Conservation (phyloP, 495 filamentous ascomycete genomes). For the Talaromyces trachyspermus region DNA sequence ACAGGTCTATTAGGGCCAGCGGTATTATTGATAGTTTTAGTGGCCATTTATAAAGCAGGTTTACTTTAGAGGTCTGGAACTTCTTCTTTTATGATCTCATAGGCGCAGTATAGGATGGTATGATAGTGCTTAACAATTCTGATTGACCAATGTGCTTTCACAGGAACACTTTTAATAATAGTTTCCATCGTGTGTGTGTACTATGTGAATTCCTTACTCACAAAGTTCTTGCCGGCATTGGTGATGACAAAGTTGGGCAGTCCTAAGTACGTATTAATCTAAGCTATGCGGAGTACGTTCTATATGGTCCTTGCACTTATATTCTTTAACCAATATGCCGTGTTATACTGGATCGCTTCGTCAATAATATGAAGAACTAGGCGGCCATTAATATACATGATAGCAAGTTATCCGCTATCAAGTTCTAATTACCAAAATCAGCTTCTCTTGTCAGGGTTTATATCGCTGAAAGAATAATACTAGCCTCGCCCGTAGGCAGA, state of each 20-base stretch:
- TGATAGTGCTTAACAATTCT: conserved; percentile 17
- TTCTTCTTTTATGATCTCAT: conserved; percentile 15
- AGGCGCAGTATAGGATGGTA: conserved; percentile 9
- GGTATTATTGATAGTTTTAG: conserved; percentile 12
- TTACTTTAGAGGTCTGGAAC: conserved; percentile 2
- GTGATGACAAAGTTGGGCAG: conserved; percentile 13
- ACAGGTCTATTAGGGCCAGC: conserved; percentile 13
- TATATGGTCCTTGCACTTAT: conserved; percentile 11
- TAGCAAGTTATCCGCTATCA: no score
- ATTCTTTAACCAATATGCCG: not conserved
- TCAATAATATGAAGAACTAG: not conserved
- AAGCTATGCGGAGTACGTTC: conserved; percentile 14
- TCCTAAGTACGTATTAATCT: conserved; percentile 21
- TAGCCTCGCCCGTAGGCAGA: no score
- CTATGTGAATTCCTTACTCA: conserved; percentile 15
- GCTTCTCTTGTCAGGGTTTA: no score
- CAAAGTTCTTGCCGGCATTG: conserved; percentile 20
- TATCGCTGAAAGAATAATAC: no score
- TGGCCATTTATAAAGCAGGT: conserved; percentile 15
- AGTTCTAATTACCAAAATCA: no score
- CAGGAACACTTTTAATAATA: conserved; percentile 9
- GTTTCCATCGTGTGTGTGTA: conserved; percentile 4
- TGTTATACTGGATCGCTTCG: conserved; percentile 4
- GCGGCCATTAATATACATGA: not conserved
- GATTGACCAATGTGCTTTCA: conserved; percentile 17